phyloP scores from a whole-genome alignment of 768 basidiomycete species.

The Rhizopogon sp. region DNA sequence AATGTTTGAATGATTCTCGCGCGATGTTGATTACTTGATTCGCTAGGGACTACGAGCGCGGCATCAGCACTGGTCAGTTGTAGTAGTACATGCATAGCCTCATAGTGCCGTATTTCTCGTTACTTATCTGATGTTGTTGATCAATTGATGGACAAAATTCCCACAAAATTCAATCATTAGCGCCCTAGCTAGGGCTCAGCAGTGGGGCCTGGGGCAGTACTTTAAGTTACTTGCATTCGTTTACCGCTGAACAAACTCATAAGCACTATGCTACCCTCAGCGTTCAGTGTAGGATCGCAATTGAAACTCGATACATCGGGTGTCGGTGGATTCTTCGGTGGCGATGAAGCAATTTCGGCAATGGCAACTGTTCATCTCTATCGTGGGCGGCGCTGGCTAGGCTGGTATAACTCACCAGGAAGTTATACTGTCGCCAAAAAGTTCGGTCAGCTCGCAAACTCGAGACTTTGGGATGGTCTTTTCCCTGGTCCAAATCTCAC shows the following conservation, averaged over 20 bases:
- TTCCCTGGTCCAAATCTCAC: slow-evolving; percentile 14
- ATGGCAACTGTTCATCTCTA: slow-evolving; percentile 30
- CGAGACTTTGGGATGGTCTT: slow-evolving; percentile 21
- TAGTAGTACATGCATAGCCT: no score
- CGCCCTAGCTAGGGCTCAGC: no score
- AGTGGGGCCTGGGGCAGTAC: no score
- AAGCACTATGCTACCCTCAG: neutral
- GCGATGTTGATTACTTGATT: no score
- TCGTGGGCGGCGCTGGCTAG: slow-evolving; percentile 27
- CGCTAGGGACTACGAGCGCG: no score
- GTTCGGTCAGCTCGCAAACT: slow-evolving; percentile 23
- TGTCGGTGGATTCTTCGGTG: slow-evolving; percentile 30
- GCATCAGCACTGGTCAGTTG: no score
- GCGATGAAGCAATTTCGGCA: slow-evolving; percentile 30
- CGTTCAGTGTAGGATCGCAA: neutral
- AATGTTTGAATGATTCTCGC: no score
- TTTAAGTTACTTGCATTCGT: neutral
- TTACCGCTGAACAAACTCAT: neutral
- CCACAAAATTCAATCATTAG: no score
- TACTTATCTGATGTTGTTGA: no score
- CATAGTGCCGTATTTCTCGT: no score
- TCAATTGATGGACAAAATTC: no score
- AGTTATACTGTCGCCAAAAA: slow-evolving; percentile 24
- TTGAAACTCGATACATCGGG: slow-evolving; percentile 24
- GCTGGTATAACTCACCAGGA: slow-evolving; percentile 34